Conservation (phyloP, 208 protist genomes). For the Tritrichomonas foetus region DNA sequence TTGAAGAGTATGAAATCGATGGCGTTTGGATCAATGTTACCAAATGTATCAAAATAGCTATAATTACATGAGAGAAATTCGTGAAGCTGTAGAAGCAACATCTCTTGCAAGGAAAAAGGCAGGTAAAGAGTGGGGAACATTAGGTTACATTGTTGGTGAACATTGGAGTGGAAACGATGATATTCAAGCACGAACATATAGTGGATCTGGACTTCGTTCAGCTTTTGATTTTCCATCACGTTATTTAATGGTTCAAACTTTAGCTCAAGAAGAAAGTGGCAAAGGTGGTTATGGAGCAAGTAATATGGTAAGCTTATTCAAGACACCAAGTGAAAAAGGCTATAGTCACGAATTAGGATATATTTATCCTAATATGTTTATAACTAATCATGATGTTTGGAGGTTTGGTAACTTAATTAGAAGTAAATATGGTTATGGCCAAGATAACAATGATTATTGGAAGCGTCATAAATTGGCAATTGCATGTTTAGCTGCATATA, state of each 20-base stretch:
- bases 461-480: background rate
- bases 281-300: background rate
- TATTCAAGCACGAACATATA: background rate
- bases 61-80: background rate
- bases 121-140: background rate
- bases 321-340: slow-evolving; percentile 7
- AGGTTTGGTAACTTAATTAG: background rate
- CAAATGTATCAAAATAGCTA: slow-evolving; percentile 26
- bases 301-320: background rate
- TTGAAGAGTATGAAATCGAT: background rate
- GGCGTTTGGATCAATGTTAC: background rate
- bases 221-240: slow-evolving; percentile 33
- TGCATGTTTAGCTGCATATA: background rate
- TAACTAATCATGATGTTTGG: slow-evolving; percentile 13
- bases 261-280: background rate
- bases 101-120: background rate
- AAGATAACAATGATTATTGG: background rate
- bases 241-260: background rate
- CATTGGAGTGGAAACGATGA: background rate
- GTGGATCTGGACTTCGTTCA: background rate
- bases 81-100: background rate
- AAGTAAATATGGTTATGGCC: background rate
- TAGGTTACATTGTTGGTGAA: slow-evolving; percentile 11
- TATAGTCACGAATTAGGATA: background rate
- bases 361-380: slow-evolving; percentile 7